Conservation (phyloP, 1,284 basidiomycete species). For the Gomphus bonarii region DNA sequence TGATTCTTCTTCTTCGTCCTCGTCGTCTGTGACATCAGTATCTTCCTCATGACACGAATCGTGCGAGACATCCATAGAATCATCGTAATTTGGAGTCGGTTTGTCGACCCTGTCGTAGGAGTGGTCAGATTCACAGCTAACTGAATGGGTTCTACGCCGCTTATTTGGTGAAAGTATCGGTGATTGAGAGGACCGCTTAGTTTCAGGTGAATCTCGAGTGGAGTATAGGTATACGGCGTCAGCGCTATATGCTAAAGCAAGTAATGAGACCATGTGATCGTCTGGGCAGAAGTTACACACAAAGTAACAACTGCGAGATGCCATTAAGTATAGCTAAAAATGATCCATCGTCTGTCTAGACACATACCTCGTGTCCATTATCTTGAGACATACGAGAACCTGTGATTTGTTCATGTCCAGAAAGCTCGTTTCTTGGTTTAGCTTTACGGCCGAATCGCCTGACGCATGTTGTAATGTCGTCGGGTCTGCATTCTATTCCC, state of each 20-base stretch:
- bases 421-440: slow-evolving; percentile 25
- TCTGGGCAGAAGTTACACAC: slow-evolving; percentile 24
- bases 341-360: not conserved
- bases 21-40: not conserved
- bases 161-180: slow-evolving; percentile 19
- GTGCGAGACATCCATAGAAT: not conserved
- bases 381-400: slow-evolving; percentile 66
- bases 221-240: slow-evolving; percentile 81
- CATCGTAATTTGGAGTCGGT: not conserved
- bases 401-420: slow-evolving; percentile 58
- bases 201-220: slow-evolving; percentile 46
- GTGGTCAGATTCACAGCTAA: not conserved
- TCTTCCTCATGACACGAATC: too few species aligned
- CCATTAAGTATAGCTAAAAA: not conserved
- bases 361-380: slow-evolving; percentile 68
- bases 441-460: slow-evolving; percentile 64
- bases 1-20: slow-evolving; percentile 8
- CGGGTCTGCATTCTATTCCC: slow-evolving; percentile 45
- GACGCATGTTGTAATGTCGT: slow-evolving; percentile 67
- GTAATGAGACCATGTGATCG: not conserved
- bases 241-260: slow-evolving; percentile 53
- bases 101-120: not conserved
- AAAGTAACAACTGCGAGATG: slow-evolving; percentile 37
- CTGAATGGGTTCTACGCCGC: not conserved
- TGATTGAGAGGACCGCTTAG: slow-evolving; percentile 11